Conservation (phyloP, 306 rosid species). For the Cicer judaicum region DNA sequence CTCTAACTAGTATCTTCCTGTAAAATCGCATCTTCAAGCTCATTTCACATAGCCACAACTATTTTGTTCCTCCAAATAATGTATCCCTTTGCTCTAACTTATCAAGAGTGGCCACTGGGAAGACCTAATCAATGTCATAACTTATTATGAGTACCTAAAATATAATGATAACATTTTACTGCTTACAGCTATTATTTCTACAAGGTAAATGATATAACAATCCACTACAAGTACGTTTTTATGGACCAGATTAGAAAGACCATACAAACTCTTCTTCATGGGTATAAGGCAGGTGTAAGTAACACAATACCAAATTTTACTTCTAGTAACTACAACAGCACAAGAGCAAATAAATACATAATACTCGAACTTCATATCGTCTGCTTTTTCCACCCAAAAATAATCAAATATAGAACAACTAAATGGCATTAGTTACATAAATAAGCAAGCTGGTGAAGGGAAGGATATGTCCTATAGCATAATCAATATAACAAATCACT, state of each 20-base stretch:
- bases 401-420: conserved; percentile 4
- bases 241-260: conserved; percentile 1
- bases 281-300: conserved; percentile 2
- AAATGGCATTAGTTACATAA: background rate
- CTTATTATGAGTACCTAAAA: background rate
- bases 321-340: background rate
- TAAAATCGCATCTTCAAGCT: background rate
- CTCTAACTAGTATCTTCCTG: conserved; percentile 3
- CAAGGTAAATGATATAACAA: background rate
- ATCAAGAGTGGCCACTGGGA: background rate
- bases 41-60: background rate
- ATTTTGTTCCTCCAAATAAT: conserved; percentile 14
- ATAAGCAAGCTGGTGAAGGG: conserved; percentile 16
- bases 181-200: background rate
- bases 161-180: conserved; percentile 6
- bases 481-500: conserved; percentile 9
- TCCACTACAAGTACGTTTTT: background rate
- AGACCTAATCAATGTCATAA: conserved; percentile 12
- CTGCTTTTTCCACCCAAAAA: conserved; percentile 24
- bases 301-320: conserved; percentile 18
- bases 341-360: conserved; percentile 19
- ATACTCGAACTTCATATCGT: background rate
- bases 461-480: conserved; percentile 14
- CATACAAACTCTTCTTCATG: conserved; percentile 1
- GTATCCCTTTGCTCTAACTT: background rate